phyloP scores from a whole-genome alignment of 2,329 filamentous ascomycete genomes.

The Trichoderma simmonsii region DNA sequence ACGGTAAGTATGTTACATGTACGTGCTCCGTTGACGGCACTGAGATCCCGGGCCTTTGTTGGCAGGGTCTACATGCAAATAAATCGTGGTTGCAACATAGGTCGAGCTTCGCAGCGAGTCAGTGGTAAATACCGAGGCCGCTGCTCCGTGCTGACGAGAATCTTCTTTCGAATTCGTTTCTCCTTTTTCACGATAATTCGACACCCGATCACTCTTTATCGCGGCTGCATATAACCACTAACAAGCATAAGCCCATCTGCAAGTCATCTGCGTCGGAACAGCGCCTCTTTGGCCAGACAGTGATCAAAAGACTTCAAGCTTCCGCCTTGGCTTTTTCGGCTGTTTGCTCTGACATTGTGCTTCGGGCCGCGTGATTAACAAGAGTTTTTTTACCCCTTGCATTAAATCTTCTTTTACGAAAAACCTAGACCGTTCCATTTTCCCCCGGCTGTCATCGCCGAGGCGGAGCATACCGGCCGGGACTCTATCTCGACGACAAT shows the following conservation, averaged over 20 bases:
- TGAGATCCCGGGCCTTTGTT: neutral
- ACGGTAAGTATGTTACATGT: neutral
- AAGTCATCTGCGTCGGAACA: neutral
- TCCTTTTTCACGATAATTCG: neutral
- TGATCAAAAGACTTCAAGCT: neutral
- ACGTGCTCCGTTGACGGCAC: neutral
- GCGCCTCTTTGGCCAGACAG: neutral
- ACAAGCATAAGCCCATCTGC: neutral
- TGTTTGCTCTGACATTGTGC: neutral
- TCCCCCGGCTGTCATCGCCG: neutral
- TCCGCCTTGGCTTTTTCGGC: neutral
- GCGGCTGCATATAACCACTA: neutral
- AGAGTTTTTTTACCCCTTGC: neutral
- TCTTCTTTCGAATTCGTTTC: neutral
- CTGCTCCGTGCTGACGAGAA: neutral
- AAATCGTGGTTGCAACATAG: neutral
- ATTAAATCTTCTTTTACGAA: neutral
- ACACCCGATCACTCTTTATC: neutral
- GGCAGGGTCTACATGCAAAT: neutral
- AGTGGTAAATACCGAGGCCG: neutral
- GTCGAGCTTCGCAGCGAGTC: neutral
- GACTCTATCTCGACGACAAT: neutral
- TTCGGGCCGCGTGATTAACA: neutral
- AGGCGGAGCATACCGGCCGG: constrained; percentile 8
- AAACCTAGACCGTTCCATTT: neutral